Conservation (phyloP, 768 basidiomycete species). For the Kockovaella imperatae region DNA sequence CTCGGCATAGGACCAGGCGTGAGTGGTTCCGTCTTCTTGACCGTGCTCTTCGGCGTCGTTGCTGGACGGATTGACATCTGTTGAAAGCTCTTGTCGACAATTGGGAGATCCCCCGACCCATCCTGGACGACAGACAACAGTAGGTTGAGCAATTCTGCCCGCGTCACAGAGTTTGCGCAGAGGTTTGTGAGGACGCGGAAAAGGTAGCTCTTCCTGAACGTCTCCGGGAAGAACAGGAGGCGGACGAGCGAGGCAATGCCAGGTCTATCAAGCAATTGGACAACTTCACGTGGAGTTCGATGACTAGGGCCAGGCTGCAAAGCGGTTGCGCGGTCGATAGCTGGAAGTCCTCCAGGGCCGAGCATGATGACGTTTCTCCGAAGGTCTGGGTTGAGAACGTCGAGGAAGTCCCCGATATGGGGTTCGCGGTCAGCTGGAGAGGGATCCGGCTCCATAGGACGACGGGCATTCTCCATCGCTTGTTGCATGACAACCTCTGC, state of each 20-base stretch:
- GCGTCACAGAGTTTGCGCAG: conserved; percentile 87
- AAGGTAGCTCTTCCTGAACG: conserved; percentile 71
- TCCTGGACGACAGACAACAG: conserved; percentile 91
- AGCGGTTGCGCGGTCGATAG: no score
- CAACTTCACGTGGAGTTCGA: conserved; percentile 72
- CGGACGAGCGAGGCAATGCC: conserved; percentile 84
- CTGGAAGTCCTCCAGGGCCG: conserved; percentile 46
- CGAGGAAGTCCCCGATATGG: conserved; percentile 85
- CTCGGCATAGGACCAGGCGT: conserved; percentile 48
- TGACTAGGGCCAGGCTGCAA: no score
- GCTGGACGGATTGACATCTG: conserved; percentile 69
- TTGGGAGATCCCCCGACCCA: conserved; percentile 81
- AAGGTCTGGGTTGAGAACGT: conserved; percentile 78
- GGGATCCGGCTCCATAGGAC: no score
- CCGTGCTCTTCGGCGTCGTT: conserved; percentile 56
- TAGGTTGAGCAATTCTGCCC: conserved; percentile 86
- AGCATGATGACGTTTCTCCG: conserved; percentile 85
- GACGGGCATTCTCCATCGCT: conserved; percentile 66
- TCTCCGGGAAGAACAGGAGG: conserved; percentile 92
- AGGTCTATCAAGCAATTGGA: conserved; percentile 82
- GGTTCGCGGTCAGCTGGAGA: conserved; percentile 51
- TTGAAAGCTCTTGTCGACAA: conserved; percentile 87
- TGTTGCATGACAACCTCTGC: conserved; percentile 97
- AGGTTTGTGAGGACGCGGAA: conserved; percentile 87
- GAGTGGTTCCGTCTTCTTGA: conserved; percentile 33